phyloP scores from a whole-genome alignment of 2,329 filamentous ascomycete genomes.

The Fusarium nisikadoi region DNA sequence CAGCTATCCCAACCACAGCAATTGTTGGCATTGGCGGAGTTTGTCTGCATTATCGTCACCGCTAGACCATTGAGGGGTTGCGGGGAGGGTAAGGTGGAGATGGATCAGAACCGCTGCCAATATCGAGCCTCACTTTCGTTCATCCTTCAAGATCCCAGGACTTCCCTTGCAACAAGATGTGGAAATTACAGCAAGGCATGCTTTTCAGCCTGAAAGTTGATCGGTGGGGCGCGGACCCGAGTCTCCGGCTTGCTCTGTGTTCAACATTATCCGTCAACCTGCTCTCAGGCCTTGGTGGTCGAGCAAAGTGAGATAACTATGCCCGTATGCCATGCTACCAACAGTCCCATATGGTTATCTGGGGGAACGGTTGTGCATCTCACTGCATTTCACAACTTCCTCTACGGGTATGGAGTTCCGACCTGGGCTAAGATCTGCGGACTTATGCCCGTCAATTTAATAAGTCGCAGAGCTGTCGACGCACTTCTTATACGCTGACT shows the following conservation, averaged over 20 bases:
- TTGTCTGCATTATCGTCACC: constrained; percentile 2
- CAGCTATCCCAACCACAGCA: constrained; percentile 1
- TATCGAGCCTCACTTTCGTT: constrained; percentile 31
- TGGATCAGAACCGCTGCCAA: not conserved
- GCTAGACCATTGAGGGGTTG: constrained; percentile 11
- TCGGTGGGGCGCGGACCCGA: constrained; percentile 30
- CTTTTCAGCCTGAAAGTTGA: constrained; percentile 29
- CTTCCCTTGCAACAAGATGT: constrained; percentile 34
- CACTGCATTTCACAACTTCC: constrained; percentile 15
- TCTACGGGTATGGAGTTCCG: not conserved
- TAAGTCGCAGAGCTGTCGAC: constrained; percentile 2
- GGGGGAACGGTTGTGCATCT: constrained; percentile 5
- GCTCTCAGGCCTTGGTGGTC: not conserved
- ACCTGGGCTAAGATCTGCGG: constrained; percentile 12
- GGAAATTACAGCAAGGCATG: constrained; percentile 17
- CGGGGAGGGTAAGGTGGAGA: constrained; percentile 18
- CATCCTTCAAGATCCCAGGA: constrained; percentile 30
- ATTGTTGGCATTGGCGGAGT: not conserved
- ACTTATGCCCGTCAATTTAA: not conserved
- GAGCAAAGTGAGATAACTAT: constrained; percentile 8
- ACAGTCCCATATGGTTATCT: constrained; percentile 1
- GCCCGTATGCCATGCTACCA: not conserved
- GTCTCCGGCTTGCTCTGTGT: constrained; percentile 19
- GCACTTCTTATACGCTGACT: constrained; percentile 23
- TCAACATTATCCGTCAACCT: constrained; percentile 12